Conservation (phyloP, 2,329 filamentous ascomycete species). For the Fonsecaea nubica region DNA sequence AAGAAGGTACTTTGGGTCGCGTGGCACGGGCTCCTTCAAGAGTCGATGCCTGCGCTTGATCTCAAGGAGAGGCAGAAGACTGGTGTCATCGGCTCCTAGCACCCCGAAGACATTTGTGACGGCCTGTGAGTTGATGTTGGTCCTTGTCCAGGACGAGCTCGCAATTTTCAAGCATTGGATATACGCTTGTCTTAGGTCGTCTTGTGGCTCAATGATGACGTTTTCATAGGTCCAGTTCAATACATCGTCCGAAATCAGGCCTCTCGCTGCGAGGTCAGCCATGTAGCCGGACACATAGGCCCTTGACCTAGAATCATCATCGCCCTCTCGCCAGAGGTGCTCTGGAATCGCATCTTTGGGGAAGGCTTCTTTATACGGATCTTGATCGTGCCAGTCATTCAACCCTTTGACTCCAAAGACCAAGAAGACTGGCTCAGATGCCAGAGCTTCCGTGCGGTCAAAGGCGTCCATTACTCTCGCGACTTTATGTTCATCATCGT, state of each 20-base stretch:
- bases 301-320: conserved; percentile 61
- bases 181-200: conserved; percentile 67
- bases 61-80: conserved; percentile 25
- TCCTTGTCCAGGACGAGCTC: conserved; percentile 44
- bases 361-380: conserved; percentile 44
- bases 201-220: conserved; percentile 56
- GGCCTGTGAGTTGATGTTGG: conserved; percentile 32
- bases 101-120: conserved; percentile 33
- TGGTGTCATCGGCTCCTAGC: conserved; percentile 34
- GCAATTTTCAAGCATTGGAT: conserved; percentile 59
- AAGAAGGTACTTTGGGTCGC: conserved; percentile 34
- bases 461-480: conserved; percentile 64
- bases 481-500: conserved; percentile 49
- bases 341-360: conserved; percentile 45
- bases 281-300: conserved; percentile 69
- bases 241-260: conserved; percentile 66
- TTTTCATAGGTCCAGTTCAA: conserved; percentile 66
- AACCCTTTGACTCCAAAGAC: conserved; percentile 57
- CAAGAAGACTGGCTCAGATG: conserved; percentile 60
- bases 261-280: conserved; percentile 58
- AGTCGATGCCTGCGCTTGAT: conserved; percentile 31
- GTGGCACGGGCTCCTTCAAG: conserved; percentile 14
- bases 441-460: conserved; percentile 65
- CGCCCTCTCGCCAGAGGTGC: conserved; percentile 42
- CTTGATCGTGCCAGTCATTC: conserved; percentile 39